Conservation (phyloP, 139 green algal species). For the Eudorina sp. region DNA sequence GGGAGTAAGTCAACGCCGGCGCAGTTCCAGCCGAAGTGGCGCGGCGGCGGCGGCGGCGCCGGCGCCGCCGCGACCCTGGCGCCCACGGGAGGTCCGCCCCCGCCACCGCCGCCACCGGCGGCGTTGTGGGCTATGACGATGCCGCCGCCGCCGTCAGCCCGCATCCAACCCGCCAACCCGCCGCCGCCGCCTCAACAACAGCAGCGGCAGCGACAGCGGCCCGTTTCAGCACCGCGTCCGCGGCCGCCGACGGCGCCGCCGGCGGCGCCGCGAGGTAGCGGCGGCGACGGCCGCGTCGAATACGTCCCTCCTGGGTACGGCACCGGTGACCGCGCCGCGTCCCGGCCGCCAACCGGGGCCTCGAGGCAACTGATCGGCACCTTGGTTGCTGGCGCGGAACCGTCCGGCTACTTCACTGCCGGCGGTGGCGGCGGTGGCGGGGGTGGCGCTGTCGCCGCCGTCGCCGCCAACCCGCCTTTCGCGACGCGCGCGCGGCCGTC, state of each 20-base stretch:
- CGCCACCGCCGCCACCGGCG: background rate
- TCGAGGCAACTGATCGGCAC: background rate
- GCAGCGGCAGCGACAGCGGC: background rate
- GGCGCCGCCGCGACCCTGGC: background rate
- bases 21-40: conserved; percentile 3
- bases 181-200: too few relatives aligned
- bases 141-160: too few relatives aligned
- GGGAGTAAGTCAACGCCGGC: background rate
- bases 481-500: background rate
- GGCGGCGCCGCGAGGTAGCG: too few relatives aligned
- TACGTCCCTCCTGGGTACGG: background rate
- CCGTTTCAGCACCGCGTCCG: background rate
- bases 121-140: too few relatives aligned
- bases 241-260: background rate
- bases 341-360: too few relatives aligned
- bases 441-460: background rate
- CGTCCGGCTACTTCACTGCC: background rate
- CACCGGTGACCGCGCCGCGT: background rate
- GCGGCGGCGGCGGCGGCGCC: background rate
- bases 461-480: background rate
- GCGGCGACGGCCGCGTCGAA: background rate
- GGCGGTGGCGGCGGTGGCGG: background rate
- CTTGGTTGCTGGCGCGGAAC: background rate
- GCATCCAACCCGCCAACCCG: too few relatives aligned
- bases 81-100: background rate